Evolutionary conservation across 176 grass and related monocot species (phyloP).

Genomic region (Musa schizocarpa): DNA sequence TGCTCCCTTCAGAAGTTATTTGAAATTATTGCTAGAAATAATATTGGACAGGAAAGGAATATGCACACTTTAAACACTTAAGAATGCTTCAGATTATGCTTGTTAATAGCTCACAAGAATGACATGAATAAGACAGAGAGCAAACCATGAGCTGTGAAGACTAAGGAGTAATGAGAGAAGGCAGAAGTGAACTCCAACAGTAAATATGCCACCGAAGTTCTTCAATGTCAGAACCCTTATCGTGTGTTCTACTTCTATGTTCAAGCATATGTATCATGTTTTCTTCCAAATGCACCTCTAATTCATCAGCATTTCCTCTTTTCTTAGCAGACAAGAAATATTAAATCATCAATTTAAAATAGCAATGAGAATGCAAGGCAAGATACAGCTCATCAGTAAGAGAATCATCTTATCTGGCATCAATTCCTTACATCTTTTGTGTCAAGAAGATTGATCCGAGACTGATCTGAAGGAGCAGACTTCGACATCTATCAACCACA

Average conservation of each 20-base stretch:
- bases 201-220: no score
- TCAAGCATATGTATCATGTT: no score
- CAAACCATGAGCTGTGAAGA: no score
- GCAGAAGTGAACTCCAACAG: no score
- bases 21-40: not conserved
- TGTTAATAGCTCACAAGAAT: not conserved
- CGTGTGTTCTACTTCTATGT: no score
- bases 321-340: not conserved
- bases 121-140: not conserved
- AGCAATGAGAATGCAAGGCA: constrained; percentile 3
- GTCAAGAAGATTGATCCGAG: constrained; percentile 95
- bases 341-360: constrained; percentile 10
- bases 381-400: not conserved
- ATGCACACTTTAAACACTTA: not conserved
- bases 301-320: not conserved
- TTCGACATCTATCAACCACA: constrained; percentile 79
- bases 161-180: no score
- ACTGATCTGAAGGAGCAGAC: constrained; percentile 93
- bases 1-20: not conserved
- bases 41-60: not conserved
- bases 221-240: no score
- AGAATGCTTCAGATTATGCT: not conserved
- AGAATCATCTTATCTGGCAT: constrained; percentile 8
- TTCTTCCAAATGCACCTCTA: no score
- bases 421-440: constrained; percentile 74